Percentiles rank a stretch among this genome's conserved stretches.
These are phyloP conservation scores for Mortierella sp. DNA, from an alignment of 371 early-diverging fungal genomes.

Conservation along the genomic window DNA sequence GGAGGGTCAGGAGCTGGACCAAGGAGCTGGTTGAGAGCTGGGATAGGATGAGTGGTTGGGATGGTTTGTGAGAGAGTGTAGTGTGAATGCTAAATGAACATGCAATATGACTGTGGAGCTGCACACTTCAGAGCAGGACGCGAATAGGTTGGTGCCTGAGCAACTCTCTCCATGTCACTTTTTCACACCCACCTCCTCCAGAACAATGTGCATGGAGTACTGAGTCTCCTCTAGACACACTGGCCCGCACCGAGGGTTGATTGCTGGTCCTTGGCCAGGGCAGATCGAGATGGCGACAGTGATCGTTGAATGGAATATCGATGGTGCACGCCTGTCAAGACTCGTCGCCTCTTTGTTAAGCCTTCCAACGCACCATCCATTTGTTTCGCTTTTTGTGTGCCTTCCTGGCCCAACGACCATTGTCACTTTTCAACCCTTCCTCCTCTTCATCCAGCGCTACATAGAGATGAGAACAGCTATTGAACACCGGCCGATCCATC, in stretches of 20 bases:
- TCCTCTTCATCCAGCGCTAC: neutral
- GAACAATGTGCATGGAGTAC: neutral
- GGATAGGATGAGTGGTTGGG: too few relatives aligned
- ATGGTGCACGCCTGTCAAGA: neutral
- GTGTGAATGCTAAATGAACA: slow-evolving; percentile 1
- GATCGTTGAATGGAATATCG: slow-evolving; percentile 30
- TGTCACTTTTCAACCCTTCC: too few relatives aligned
- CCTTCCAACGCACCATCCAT: neutral
- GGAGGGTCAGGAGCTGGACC: too few relatives aligned
- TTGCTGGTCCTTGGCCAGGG: neutral
- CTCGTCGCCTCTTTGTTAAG: slow-evolving; percentile 1
- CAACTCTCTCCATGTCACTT: too few relatives aligned
- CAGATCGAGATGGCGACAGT: slow-evolving; percentile 10
- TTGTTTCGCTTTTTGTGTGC: neutral
- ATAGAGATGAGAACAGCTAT: slow-evolving; percentile 11
- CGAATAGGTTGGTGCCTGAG: too few relatives aligned
- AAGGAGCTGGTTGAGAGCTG: neutral
- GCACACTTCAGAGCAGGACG: too few relatives aligned
- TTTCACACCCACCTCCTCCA: too few relatives aligned
- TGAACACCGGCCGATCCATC: slow-evolving; percentile 4
- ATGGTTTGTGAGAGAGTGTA: neutral
- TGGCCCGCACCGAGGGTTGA: too few relatives aligned
- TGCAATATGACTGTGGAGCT: too few relatives aligned
- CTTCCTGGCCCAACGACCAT: neutral
- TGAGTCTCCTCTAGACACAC: neutral